Evolutionary conservation across 179 eudicot genomes (phyloP).

Genomic region (Silene vulgaris): DNA sequence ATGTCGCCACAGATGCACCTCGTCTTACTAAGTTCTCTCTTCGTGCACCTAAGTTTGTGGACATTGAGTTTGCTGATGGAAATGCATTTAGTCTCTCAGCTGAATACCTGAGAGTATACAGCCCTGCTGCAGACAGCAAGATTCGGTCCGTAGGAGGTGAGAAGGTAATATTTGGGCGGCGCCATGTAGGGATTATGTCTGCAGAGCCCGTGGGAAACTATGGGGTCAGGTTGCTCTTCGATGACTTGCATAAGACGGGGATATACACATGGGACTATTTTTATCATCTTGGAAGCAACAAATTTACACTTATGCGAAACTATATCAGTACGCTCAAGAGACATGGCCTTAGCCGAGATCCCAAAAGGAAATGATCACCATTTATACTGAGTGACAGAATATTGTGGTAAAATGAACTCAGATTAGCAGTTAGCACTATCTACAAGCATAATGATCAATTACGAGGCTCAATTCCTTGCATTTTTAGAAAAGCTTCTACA

Average conservation of each 20-base stretch:
- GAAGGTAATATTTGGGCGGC: slow-evolving; percentile 87
- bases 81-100: slow-evolving; percentile 53
- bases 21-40: slow-evolving; percentile 5
- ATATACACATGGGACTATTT: slow-evolving; percentile 87
- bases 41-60: slow-evolving; percentile 17
- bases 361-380: slow-evolving; percentile 46
- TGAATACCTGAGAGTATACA: slow-evolving; percentile 72
- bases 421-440: too few relatives aligned
- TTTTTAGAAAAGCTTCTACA: too few relatives aligned
- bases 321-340: slow-evolving; percentile 65
- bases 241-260: slow-evolving; percentile 96
- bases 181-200: slow-evolving; percentile 90
- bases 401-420: not conserved
- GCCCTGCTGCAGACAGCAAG: slow-evolving; percentile 96
- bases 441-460: too few relatives aligned
- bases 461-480: too few relatives aligned
- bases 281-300: slow-evolving; percentile 80
- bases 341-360: slow-evolving; percentile 77
- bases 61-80: slow-evolving; percentile 60
- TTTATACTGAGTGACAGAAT: slow-evolving; percentile 29
- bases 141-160: slow-evolving; percentile 76
- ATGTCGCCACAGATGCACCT: slow-evolving; percentile 5
- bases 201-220: slow-evolving; percentile 97
- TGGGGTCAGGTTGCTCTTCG: slow-evolving; percentile 86
- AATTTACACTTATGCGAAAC: slow-evolving; percentile 74